Evolutionary conservation across 2,329 filamentous ascomycete species (phyloP).

Genomic region (Talaromyces sp.): DNA sequence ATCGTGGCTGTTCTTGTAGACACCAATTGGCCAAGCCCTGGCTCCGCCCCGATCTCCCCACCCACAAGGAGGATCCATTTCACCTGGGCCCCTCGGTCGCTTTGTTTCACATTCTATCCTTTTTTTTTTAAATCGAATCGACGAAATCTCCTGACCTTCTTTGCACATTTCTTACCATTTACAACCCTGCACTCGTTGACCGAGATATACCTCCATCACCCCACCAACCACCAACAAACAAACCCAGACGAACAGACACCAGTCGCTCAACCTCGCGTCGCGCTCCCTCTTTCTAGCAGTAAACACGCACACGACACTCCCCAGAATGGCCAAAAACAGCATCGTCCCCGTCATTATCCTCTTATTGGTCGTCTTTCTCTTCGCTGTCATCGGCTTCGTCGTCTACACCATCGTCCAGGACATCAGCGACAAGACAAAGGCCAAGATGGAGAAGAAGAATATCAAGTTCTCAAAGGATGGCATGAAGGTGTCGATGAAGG

Average conservation of each 20-base stretch:
- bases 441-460: conserved; percentile 63
- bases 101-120: not conserved
- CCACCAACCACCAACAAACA: not conserved
- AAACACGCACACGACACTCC: conserved; percentile 22
- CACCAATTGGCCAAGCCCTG: not conserved
- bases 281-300: not conserved
- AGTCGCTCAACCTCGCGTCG: not conserved
- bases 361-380: conserved; percentile 49
- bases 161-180: not conserved
- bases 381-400: conserved; percentile 55
- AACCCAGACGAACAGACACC: not conserved
- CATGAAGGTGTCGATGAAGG: conserved; percentile 59
- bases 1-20: not conserved
- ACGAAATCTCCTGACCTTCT: not conserved
- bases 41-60: not conserved
- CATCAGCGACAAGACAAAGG: conserved; percentile 54
- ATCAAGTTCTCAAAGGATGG: conserved; percentile 59
- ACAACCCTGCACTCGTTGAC: not conserved
- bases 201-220: not conserved
- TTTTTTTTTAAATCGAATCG: not conserved
- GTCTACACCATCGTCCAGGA: conserved; percentile 58
- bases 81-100: not conserved
- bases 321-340: conserved; percentile 25
- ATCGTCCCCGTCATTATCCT: conserved; percentile 55
- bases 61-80: not conserved